Conservation (phyloP, 2,329 filamentous ascomycete species). For the Exophiala spinifera region DNA sequence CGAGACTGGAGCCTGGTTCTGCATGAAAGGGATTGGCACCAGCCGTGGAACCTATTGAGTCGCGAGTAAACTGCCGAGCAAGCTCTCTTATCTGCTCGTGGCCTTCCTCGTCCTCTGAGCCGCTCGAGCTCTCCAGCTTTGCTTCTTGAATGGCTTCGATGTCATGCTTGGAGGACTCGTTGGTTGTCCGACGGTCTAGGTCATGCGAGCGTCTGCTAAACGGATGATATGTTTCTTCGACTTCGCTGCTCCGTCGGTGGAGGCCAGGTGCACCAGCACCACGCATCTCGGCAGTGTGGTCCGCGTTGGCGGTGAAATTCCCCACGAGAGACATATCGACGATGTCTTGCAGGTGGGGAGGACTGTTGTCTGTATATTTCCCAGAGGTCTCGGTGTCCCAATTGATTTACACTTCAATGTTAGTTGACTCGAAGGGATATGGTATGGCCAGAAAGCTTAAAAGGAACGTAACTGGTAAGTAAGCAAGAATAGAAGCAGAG, state of each 20-base stretch:
- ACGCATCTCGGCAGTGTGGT: conserved; percentile 9
- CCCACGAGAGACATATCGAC: conserved; percentile 21
- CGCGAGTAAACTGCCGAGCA: conserved; percentile 26
- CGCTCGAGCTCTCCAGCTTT: conserved; percentile 14
- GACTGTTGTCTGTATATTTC: not conserved
- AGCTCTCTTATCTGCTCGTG: conserved; percentile 21
- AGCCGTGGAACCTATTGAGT: conserved; percentile 11
- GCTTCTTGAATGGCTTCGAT: conserved; percentile 2
- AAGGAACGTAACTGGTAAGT: no score
- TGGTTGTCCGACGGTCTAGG: not conserved
- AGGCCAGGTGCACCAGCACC: conserved; percentile 7
- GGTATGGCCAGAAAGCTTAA: no score
- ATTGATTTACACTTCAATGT: no score
- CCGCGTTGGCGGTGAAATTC: conserved; percentile 17
- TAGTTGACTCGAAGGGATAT: no score
- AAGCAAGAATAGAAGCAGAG: no score
- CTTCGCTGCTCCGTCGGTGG: conserved; percentile 2
- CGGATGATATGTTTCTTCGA: conserved; percentile 4
- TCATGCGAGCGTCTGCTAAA: not conserved
- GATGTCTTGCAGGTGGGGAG: not conserved
- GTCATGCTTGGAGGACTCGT: not conserved
- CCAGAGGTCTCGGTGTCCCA: not conserved
- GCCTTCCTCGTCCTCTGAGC: conserved; percentile 17
- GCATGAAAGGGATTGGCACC: conserved; percentile 27
- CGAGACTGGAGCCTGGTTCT: conserved; percentile 36